Percentiles rank a stretch among this genome's conserved stretches.
Conservation (phyloP, 129 eudicot species). For the Ambrosia trifida region DNA sequence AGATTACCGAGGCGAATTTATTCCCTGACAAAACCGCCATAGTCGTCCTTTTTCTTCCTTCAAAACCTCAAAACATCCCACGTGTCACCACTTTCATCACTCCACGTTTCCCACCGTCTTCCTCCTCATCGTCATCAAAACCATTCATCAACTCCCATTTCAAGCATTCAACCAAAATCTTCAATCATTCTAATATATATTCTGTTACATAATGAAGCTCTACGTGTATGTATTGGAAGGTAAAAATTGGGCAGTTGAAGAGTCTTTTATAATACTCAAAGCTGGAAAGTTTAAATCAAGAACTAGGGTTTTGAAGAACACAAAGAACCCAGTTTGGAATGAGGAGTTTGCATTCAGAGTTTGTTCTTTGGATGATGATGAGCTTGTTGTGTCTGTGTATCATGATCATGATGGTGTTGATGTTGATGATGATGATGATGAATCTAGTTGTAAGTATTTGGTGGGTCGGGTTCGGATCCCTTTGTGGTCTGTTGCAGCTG, state of each 20-base stretch:
- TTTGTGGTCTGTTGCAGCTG: conserved; percentile 56
- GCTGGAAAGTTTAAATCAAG: conserved; percentile 71
- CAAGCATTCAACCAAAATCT: neutral
- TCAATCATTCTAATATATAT: neutral
- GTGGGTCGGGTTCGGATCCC: conserved; percentile 88
- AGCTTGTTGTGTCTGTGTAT: conserved; percentile 60
- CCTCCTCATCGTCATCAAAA: conserved; percentile 23
- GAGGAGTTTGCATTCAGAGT: conserved; percentile 88
- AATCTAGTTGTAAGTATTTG: conserved; percentile 37
- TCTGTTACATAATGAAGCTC: conserved; percentile 52
- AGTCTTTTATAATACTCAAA: conserved; percentile 56
- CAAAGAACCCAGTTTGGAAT: conserved; percentile 71
- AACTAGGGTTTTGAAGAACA: conserved; percentile 56
- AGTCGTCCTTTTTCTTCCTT: conserved; percentile 15
- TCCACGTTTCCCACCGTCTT: conserved; percentile 63
- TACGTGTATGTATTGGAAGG: conserved; percentile 79
- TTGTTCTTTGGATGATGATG: conserved; percentile 61
- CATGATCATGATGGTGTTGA: conserved; percentile 18
- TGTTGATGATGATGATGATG: conserved; percentile 26
- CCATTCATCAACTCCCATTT: neutral
- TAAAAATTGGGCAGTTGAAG: conserved; percentile 41
- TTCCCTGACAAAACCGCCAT: conserved; percentile 33
- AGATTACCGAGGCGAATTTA: neutral
- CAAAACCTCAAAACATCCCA: conserved; percentile 14
- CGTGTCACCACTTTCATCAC: conserved; percentile 59